These are phyloP conservation scores for Rhodotorula toruloides DNA, from an alignment of 768 basidiomycete species.

Conservation along the genomic window DNA sequence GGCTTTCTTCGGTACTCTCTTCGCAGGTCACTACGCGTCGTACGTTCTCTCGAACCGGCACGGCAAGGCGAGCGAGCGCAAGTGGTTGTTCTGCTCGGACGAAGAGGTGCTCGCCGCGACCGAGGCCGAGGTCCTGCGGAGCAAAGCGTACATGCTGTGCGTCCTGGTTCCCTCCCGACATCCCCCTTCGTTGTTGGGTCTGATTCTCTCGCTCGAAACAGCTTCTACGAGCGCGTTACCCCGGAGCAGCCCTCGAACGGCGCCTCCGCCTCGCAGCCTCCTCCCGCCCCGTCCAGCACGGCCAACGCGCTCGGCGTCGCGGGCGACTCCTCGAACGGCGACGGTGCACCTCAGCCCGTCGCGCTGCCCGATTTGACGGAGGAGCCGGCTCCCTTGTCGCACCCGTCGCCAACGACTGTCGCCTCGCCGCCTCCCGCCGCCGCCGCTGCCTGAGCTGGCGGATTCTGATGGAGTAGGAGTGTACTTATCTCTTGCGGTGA, in stretches of 20 bases:
- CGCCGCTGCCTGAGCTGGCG: no score
- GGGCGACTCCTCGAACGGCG: neutral
- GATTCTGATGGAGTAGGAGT: no score
- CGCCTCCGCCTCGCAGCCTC: no score
- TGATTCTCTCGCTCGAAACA: neutral
- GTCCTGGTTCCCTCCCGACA: neutral
- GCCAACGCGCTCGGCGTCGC: neutral
- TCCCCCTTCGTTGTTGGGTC: neutral
- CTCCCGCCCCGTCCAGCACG: conserved; percentile 3
- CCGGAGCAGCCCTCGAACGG: neutral
- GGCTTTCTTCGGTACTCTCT: neutral
- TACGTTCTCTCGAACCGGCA: conserved; percentile 35
- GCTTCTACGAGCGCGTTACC: conserved; percentile 29
- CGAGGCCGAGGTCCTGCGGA: conserved; percentile 81
- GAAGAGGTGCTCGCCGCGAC: conserved; percentile 72
- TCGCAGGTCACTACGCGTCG: conserved; percentile 20
- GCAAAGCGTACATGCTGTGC: conserved; percentile 84
- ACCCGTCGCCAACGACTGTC: no score
- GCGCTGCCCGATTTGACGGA: neutral
- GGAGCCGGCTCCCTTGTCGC: neutral
- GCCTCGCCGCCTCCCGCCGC: no score
- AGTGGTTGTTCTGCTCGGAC: conserved; percentile 92
- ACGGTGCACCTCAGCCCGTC: neutral
- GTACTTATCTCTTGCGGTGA: no score
- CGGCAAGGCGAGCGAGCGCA: conserved; percentile 46